Evolutionary conservation across 2,329 filamentous ascomycete genomes (phyloP), one percentile per base, ranked within the genome.

Genomic region (Xylaria sp.): DNA sequence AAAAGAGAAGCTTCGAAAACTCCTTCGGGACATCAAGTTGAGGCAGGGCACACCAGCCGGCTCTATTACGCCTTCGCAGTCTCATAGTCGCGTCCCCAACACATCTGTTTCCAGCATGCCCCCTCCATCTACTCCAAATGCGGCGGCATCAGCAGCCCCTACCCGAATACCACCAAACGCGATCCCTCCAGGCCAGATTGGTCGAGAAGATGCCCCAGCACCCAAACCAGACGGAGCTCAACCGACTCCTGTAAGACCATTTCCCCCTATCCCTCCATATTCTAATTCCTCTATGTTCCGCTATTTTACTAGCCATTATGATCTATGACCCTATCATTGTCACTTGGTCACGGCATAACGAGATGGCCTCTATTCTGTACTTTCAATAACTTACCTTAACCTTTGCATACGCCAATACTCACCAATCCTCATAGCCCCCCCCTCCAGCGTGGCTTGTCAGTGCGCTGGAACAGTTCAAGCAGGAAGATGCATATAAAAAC

Each of bases 361-460:
- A 58, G 19, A 25, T 31, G 9, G 54, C 62, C 44, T 60, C 43
- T 54, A 61, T 64, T 29, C 49, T 59, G 29, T 31, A 47, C 52
- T 48, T 31, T 43, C 41, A 25, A 57, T 57, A 23, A 40, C 41
- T 33, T 37, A 27, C 11, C 23, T 56, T 54, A 58, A 58, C 58
- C 27, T 55, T 65, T 64, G 62, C 71, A 69, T 72, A 71, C 63
- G 72, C 67, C 56, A 69, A 59, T 47, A 60, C 47, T 65, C 55
- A 72, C 67, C 58, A 70, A 58, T 41, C 55, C 43, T 66, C 54
- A 58, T 71, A 96, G 92, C 92, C 93, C 60, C 87, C 91, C 7
- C 88, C 93, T 17, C 93, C 94, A n/a, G 81, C 86, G 58, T 98
- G 95, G 95, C 90, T 99, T 58, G 81, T 83, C 59, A 79, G 84